Percentiles rank a stretch among this genome's conserved stretches.
phyloP scores from a whole-genome alignment of 1,284 basidiomycete genomes.

The Ganoderma lucidum region DNA sequence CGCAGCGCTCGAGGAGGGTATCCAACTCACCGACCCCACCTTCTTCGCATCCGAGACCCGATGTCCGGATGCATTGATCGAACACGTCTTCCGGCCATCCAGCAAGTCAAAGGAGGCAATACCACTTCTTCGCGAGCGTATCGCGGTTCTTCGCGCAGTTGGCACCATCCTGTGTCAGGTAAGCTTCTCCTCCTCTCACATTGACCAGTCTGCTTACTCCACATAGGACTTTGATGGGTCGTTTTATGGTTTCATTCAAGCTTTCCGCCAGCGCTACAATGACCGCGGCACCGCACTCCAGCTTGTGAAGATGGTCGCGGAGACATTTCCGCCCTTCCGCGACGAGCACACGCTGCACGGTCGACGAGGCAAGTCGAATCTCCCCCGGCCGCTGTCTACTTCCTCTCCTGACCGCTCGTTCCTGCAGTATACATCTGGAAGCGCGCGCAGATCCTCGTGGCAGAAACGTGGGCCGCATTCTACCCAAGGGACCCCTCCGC shows the following conservation, averaged over 20 bases:
- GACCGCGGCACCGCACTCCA: slow-evolving; percentile 71
- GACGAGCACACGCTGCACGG: slow-evolving; percentile 71
- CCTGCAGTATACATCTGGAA: slow-evolving; percentile 80
- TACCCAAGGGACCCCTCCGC: slow-evolving; percentile 56
- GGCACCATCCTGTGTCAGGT: slow-evolving; percentile 74
- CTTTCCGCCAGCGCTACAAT: slow-evolving; percentile 61
- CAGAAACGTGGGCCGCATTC: slow-evolving; percentile 86
- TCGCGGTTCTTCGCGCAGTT: slow-evolving; percentile 76
- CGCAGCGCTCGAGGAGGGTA: slow-evolving; percentile 63
- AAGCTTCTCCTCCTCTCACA: slow-evolving; percentile 35
- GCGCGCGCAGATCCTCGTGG: slow-evolving; percentile 84
- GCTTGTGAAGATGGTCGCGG: slow-evolving; percentile 73
- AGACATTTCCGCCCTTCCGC: slow-evolving; percentile 78
- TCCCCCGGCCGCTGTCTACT: not conserved
- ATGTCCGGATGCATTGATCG: slow-evolving; percentile 73
- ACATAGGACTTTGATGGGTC: slow-evolving; percentile 73
- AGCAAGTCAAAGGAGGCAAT: slow-evolving; percentile 64
- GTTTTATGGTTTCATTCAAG: slow-evolving; percentile 69
- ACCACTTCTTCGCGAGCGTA: slow-evolving; percentile 72
- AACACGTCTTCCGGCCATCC: slow-evolving; percentile 70
- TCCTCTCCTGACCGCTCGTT: slow-evolving; percentile 10
- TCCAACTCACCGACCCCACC: slow-evolving; percentile 77
- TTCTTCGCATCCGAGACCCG: slow-evolving; percentile 74
- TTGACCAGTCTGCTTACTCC: not conserved
- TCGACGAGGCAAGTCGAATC: slow-evolving; percentile 54